Base-by-base conservation (phyloP, 768 basidiomycete genomes). In the Myochromella boudieri region DNA sequence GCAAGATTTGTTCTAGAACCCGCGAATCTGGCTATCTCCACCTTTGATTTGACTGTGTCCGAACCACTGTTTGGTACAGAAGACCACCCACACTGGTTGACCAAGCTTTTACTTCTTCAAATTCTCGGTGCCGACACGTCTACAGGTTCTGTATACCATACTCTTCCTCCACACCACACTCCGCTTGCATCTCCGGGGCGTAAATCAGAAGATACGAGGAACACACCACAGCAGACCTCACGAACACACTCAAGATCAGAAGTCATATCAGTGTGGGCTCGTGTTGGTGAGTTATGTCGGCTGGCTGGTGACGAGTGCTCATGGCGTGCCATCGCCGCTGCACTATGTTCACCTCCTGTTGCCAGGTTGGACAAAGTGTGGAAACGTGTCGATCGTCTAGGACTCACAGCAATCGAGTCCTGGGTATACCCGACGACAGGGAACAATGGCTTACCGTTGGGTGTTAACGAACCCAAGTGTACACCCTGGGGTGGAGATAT, bases 331-430 rank as follows among this genome's bases (percentile, higher is more conserved):
- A 84, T 92, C 42, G 65, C 64, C n/a, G 71, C 75, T 10, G 91
- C 85, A 6, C 61, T 92, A 12, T 87, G 85, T 51, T 83, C 85
- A 12, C 70, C 82, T 21, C 85, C 91, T 14, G 74, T 93, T 17
- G 86, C 88, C 7, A 69, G 91, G 28, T 63, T 92, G 39, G 85
- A 84, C 40, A 90, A 89, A 62, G 86, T 75, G 4, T 93, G 91
- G 91, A 82, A 80, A 56, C 72, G 89, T 15, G 85, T 87, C 0
- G 85, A 89, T 48, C 60, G 77, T 0, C 69, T 73, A 17, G 79
- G 80, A 14, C 55, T 82, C 37, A 69, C 74, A 6, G 75, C 72
- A 2, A 75, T 89, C 22, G 85, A 89, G 52, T 70, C 74, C 3
- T 91, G 89, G 89, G 77, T 84, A 0, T 75, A 81, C 55, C 64